Evolutionary conservation across 2,329 filamentous ascomycete species (phyloP).

Genomic region (Ophiocordyceps camponoti-rufipedis): DNA sequence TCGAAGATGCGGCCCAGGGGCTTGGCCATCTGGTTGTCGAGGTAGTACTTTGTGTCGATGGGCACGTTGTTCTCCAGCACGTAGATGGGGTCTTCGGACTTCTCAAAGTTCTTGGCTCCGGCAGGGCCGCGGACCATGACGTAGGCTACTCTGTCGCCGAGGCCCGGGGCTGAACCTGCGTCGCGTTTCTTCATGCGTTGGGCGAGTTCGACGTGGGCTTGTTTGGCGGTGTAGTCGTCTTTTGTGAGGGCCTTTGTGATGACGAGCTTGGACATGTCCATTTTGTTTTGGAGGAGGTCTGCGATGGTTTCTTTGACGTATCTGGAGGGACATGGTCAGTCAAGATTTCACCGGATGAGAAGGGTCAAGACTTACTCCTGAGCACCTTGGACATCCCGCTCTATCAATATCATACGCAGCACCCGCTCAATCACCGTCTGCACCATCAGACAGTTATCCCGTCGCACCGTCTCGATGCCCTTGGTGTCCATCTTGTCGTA

Average conservation of each 20-base stretch:
- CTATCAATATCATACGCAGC: conserved; percentile 85
- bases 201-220: conserved; percentile 89
- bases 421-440: conserved; percentile 97
- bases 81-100: conserved; percentile 91
- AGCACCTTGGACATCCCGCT: conserved; percentile 74
- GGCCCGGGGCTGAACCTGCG: conserved; percentile 74
- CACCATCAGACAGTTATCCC: conserved; percentile 90
- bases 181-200: conserved; percentile 96
- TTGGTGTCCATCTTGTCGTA: conserved; percentile 99
- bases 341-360: too few species aligned
- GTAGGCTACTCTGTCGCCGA: conserved; percentile 94
- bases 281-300: conserved; percentile 86
- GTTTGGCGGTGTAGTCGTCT: conserved; percentile 73
- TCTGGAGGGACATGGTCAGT: conserved; percentile 19
- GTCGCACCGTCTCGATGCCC: conserved; percentile 91
- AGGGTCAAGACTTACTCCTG: too few species aligned
- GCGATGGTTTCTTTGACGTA: conserved; percentile 96
- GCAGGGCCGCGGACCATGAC: conserved; percentile 88
- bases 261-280: conserved; percentile 98
- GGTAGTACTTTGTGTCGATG: conserved; percentile 95
- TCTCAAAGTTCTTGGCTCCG: conserved; percentile 89
- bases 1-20: conserved; percentile 92
- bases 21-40: conserved; percentile 95
- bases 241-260: conserved; percentile 96
- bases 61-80: conserved; percentile 95